phyloP scores from a whole-genome alignment of 306 rosid genomes.

The Inga laurina region DNA sequence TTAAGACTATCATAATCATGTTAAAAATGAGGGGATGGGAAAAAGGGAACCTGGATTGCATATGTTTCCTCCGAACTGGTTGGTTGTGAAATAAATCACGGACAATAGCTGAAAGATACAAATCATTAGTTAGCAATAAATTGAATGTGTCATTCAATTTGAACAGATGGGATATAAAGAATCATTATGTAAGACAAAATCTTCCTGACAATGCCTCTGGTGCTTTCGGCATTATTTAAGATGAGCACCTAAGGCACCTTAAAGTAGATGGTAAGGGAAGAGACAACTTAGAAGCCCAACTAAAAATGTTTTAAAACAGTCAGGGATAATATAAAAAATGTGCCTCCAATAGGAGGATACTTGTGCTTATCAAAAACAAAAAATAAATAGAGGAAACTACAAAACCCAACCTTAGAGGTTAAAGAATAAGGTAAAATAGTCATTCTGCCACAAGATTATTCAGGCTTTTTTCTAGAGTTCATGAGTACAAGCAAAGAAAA shows the following conservation, averaged over 20 bases:
- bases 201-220: not conserved
- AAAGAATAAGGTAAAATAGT: not conserved
- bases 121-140: slow-evolving; percentile 29
- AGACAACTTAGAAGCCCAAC: not conserved
- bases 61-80: slow-evolving; percentile 88
- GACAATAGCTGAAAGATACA: slow-evolving; percentile 60
- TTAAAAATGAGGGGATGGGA: not conserved
- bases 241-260: not conserved
- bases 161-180: not conserved
- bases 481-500: not conserved
- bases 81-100: slow-evolving; percentile 95
- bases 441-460: not conserved
- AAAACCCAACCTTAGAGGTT: not conserved
- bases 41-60: slow-evolving; percentile 76
- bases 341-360: no score
- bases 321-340: not conserved
- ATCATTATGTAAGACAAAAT: slow-evolving; percentile 24
- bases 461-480: not conserved
- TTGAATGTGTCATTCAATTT: not conserved
- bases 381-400: not conserved
- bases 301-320: not conserved
- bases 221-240: not conserved
- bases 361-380: no score
- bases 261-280: not conserved
- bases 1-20: slow-evolving; percentile 31